These are phyloP conservation scores for Tulasnella sp. DNA, from an alignment of 768 basidiomycete species.

Conservation along the genomic window DNA sequence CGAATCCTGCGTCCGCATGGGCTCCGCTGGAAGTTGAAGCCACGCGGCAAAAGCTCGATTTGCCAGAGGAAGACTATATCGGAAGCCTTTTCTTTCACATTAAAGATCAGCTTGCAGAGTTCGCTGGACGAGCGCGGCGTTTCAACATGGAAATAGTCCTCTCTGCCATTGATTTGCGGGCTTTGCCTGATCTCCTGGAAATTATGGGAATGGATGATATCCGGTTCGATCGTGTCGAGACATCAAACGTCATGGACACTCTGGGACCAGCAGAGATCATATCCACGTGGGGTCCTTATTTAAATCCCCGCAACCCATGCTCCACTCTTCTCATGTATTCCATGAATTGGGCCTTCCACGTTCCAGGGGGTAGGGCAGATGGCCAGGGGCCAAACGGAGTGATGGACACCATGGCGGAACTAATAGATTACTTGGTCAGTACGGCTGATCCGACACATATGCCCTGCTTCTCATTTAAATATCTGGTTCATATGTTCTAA, in stretches of 20 bases:
- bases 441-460: too few species aligned
- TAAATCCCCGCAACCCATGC: slow-evolving; percentile 41
- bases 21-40: slow-evolving; percentile 49
- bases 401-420: background rate
- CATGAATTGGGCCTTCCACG: slow-evolving; percentile 52
- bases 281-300: slow-evolving; percentile 47
- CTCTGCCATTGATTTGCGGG: slow-evolving; percentile 43
- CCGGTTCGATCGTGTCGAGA: slow-evolving; percentile 54
- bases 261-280: slow-evolving; percentile 47
- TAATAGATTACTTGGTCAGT: background rate
- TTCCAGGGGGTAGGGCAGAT: background rate
- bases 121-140: slow-evolving; percentile 46
- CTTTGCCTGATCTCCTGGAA: slow-evolving; percentile 47
- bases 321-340: slow-evolving; percentile 51
- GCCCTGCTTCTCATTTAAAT: background rate
- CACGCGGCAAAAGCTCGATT: slow-evolving; percentile 49
- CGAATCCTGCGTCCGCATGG: slow-evolving; percentile 58
- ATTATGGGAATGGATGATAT: slow-evolving; percentile 27
- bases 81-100: slow-evolving; percentile 25
- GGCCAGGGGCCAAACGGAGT: background rate
- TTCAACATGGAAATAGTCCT: slow-evolving; percentile 47
- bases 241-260: slow-evolving; percentile 54
- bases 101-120: slow-evolving; percentile 47
- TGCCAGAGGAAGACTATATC: slow-evolving; percentile 46
- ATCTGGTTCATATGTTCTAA: background rate